These are phyloP conservation scores for Prosopis cineraria DNA, from an alignment of 306 rosid species.

Conservation along the genomic window DNA sequence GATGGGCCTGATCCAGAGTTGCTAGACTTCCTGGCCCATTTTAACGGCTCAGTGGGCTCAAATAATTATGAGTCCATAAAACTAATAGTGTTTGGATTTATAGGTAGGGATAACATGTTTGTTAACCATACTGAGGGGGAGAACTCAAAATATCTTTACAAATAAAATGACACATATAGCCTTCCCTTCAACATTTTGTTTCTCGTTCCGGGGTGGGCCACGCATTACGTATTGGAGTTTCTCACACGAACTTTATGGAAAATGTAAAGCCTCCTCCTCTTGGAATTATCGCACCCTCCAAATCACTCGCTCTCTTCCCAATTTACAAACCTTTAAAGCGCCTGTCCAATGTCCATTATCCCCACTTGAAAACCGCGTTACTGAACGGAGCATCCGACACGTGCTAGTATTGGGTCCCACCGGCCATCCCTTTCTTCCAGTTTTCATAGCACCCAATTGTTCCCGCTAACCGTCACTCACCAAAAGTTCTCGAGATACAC, in stretches of 20 bases:
- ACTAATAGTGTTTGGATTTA: no score
- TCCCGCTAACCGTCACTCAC: neutral
- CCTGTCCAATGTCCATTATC: neutral
- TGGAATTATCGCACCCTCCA: neutral
- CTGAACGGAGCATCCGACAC: neutral
- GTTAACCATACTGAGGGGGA: no score
- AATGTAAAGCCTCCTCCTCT: neutral
- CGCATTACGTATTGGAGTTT: conserved; percentile 18
- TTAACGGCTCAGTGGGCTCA: neutral
- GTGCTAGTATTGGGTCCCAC: neutral
- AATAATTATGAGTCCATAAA: neutral
- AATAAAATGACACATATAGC: neutral
- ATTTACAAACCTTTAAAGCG: neutral
- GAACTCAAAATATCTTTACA: neutral
- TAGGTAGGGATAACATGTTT: no score
- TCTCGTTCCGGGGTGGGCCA: neutral
- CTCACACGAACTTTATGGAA: neutral
- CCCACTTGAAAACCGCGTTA: conserved; percentile 11
- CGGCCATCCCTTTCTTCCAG: neutral
- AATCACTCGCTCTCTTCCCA: neutral
- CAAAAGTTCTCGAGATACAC: neutral
- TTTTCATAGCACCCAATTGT: neutral
- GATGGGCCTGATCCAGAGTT: neutral
- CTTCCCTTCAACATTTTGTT: neutral
- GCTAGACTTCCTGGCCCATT: neutral